These are phyloP conservation scores for Albugo laibachii DNA, from an alignment of 352 stramenopile species.

Conservation along the genomic window DNA sequence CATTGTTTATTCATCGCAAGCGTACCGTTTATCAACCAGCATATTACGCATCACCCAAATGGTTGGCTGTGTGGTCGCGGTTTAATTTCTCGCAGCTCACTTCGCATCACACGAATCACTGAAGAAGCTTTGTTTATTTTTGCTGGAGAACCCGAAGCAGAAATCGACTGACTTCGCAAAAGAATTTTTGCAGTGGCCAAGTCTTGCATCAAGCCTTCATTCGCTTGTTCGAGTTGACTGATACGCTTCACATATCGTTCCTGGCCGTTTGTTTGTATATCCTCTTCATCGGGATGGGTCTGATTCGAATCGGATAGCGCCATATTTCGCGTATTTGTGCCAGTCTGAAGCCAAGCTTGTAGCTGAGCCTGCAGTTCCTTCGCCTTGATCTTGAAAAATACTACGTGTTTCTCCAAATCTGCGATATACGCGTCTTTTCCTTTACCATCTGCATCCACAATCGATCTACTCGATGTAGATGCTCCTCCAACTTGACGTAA, in stretches of 20 bases:
- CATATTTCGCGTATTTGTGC: constrained; percentile 21
- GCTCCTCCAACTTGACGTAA: constrained; percentile 11
- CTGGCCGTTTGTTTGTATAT: constrained; percentile 6
- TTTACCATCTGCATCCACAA: constrained; percentile 4
- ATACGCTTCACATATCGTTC: constrained; percentile 17
- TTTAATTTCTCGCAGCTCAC: background rate
- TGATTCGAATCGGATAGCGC: constrained; percentile 2
- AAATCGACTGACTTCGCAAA: constrained; percentile 15
- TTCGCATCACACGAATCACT: background rate
- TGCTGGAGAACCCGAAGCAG: background rate
- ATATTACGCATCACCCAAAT: too few species aligned
- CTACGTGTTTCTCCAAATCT: constrained; percentile 62
- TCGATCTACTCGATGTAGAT: background rate
- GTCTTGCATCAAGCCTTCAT: constrained; percentile 57
- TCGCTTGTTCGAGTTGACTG: constrained; percentile 49
- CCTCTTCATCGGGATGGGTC: constrained; percentile 1
- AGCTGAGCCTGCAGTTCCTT: constrained; percentile 74
- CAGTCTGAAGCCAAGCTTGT: constrained; percentile 54
- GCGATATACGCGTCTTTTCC: constrained; percentile 75
- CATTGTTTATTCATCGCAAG: too few species aligned
- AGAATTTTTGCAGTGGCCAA: constrained; percentile 18
- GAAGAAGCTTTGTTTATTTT: background rate
- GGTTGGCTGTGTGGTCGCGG: too few species aligned
- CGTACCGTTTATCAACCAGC: too few species aligned
- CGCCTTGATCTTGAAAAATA: constrained; percentile 75